Conservation (phyloP, 441 rosid genomes). For the Adansonia gregorii region DNA sequence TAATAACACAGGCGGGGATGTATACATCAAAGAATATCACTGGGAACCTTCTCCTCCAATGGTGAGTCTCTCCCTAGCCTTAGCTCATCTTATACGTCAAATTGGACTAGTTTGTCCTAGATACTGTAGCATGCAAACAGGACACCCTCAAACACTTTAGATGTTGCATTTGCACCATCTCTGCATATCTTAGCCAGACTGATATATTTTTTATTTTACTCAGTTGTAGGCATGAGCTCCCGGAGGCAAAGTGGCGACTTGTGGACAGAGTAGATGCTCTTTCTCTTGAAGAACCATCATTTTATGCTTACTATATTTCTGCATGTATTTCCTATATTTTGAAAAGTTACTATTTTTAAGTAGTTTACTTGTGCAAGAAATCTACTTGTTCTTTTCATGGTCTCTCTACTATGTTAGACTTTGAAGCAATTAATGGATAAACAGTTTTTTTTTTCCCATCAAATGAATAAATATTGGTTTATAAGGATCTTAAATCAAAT, state of each 20-base stretch:
- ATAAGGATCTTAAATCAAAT: background rate
- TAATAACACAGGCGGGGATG: background rate
- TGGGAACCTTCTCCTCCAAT: constrained; percentile 22
- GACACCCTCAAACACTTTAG: background rate
- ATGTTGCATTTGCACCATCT: background rate
- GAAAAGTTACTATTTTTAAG: background rate
- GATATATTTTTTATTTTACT: background rate
- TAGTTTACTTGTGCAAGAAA: background rate
- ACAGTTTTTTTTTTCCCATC: background rate
- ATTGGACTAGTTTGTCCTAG: background rate
- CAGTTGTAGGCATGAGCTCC: background rate
- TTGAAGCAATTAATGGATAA: background rate
- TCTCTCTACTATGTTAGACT: background rate
- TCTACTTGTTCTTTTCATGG: background rate
- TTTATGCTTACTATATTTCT: background rate
- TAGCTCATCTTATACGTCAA: background rate
- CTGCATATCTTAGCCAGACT: background rate
- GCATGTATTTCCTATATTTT: background rate
- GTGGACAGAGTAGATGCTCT: background rate
- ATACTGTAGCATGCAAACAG: background rate
- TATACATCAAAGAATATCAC: constrained; percentile 3
- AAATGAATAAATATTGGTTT: background rate
- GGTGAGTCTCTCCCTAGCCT: background rate
- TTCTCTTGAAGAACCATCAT: background rate
- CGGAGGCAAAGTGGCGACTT: background rate